Conservation (phyloP, 2,329 filamentous ascomycete genomes). For the Beauveria pseudobassiana region DNA sequence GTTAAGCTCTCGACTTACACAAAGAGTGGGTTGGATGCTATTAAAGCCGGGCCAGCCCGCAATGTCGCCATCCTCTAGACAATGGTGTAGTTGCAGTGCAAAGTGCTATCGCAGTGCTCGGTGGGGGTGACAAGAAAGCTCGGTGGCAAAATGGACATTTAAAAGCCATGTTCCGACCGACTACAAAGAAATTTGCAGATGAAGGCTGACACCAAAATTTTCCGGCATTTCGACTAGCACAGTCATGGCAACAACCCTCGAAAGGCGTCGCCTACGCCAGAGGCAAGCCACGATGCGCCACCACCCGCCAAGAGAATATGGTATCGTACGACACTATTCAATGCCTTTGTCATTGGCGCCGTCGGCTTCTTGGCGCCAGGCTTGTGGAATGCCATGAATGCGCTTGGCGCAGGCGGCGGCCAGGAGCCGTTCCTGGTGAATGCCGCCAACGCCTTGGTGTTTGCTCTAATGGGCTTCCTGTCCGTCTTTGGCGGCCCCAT, state of each 20-base stretch:
- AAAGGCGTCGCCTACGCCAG: background rate
- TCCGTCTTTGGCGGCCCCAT: conserved; percentile 40
- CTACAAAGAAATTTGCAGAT: background rate
- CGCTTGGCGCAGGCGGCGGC: conserved; percentile 43
- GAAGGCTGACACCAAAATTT: background rate
- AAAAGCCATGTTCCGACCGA: background rate
- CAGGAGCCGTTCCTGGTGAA: conserved; percentile 43
- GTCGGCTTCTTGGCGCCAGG: conserved; percentile 44
- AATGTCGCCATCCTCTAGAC: conserved; percentile 7
- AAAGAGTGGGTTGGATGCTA: background rate
- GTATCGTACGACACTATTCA: conserved; percentile 46
- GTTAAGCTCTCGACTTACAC: background rate
- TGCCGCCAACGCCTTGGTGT: conserved; percentile 42
- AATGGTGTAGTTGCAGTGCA: background rate
- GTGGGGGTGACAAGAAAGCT: background rate
- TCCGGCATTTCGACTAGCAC: background rate
- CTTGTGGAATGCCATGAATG: conserved; percentile 50
- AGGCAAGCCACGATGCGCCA: background rate
- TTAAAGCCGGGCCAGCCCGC: conserved; percentile 6
- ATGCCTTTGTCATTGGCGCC: conserved; percentile 44
- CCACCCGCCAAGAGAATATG: conserved; percentile 23
- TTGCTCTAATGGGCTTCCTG: conserved; percentile 37
- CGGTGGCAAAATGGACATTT: background rate
- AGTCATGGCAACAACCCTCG: background rate
- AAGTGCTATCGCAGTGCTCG: background rate